Evolutionary conservation across 352 stramenopile genomes (phyloP).

Genomic region (Globisporangium megalacanthum): DNA sequence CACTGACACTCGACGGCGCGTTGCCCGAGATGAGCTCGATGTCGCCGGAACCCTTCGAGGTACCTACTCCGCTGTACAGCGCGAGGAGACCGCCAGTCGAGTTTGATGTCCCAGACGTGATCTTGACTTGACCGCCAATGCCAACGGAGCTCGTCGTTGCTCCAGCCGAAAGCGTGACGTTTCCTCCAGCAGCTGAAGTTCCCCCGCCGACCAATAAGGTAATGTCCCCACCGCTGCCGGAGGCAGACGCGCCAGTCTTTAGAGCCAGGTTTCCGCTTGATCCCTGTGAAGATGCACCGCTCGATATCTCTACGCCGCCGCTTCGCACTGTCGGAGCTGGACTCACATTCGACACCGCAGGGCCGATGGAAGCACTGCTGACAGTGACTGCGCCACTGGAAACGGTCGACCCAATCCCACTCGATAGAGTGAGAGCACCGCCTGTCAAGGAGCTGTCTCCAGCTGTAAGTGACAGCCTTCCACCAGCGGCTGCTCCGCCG

Average conservation of each 20-base stretch:
- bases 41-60: constrained; percentile 35
- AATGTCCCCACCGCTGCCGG: constrained; percentile 19
- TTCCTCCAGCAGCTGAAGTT: constrained; percentile 19
- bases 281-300: constrained; percentile 17
- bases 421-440: constrained; percentile 12
- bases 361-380: constrained; percentile 16
- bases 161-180: constrained; percentile 26
- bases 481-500: constrained; percentile 6
- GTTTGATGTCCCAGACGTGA: constrained; percentile 29
- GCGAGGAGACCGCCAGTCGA: constrained; percentile 33
- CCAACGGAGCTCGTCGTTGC: constrained; percentile 15
- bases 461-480: constrained; percentile 8
- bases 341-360: constrained; percentile 8
- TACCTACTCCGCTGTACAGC: constrained; percentile 29
- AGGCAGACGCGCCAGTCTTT: constrained; percentile 15
- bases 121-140: constrained; percentile 28
- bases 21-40: constrained; percentile 32
- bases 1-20: constrained; percentile 36
- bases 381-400: constrained; percentile 23
- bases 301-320: constrained; percentile 13
- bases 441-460: constrained; percentile 11
- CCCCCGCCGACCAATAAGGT: constrained; percentile 19
- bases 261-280: constrained; percentile 20
- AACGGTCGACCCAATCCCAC: constrained; percentile 19
- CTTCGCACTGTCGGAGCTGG: constrained; percentile 11